A percentile compares a stretch with the other conserved stretches of the same genome.
These are phyloP conservation scores for Neonothopanus nambi DNA, from an alignment of 1,284 basidiomycete genomes.

Conservation along the genomic window DNA sequence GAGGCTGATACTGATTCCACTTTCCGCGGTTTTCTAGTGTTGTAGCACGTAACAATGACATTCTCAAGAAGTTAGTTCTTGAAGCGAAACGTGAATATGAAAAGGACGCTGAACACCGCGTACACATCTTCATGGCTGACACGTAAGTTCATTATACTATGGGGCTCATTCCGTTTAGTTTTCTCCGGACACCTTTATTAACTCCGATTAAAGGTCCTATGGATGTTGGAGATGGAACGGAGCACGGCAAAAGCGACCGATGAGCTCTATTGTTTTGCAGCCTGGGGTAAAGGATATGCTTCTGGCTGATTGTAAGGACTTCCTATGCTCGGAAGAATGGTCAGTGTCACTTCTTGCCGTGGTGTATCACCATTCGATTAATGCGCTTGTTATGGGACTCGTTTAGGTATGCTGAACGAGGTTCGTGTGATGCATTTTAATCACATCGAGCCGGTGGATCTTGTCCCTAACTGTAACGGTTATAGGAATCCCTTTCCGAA, in stretches of 20 bases:
- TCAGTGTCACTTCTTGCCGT: constrained; percentile 36
- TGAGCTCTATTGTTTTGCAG: constrained; percentile 85
- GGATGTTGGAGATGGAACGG: constrained; percentile 84
- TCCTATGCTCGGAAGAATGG: constrained; percentile 81
- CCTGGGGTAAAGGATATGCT: constrained; percentile 87
- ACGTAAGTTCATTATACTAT: constrained; percentile 54
- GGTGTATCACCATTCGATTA: constrained; percentile 9
- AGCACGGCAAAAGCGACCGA: constrained; percentile 79
- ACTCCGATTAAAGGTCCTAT: constrained; percentile 49
- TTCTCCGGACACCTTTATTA: constrained; percentile 14
- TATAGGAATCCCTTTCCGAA: constrained; percentile 80
- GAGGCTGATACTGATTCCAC: neutral
- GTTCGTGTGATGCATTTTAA: constrained; percentile 38
- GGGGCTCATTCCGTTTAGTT: constrained; percentile 12
- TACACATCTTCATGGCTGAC: constrained; percentile 85
- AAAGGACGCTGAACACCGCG: constrained; percentile 83
- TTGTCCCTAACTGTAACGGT: neutral
- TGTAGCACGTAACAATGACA: constrained; percentile 81
- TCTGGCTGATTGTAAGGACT: constrained; percentile 80
- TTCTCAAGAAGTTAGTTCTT: constrained; percentile 79
- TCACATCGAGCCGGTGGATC: neutral
- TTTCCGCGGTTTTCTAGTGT: constrained; percentile 48
- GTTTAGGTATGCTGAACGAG: constrained; percentile 80
- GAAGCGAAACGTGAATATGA: constrained; percentile 86
- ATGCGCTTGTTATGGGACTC: constrained; percentile 7